A percentile compares a stretch with the other conserved stretches of the same genome.
Evolutionary conservation across 176 grass and related monocot genomes (phyloP).

Genomic region (Hsuehochloa calcarea): DNA sequence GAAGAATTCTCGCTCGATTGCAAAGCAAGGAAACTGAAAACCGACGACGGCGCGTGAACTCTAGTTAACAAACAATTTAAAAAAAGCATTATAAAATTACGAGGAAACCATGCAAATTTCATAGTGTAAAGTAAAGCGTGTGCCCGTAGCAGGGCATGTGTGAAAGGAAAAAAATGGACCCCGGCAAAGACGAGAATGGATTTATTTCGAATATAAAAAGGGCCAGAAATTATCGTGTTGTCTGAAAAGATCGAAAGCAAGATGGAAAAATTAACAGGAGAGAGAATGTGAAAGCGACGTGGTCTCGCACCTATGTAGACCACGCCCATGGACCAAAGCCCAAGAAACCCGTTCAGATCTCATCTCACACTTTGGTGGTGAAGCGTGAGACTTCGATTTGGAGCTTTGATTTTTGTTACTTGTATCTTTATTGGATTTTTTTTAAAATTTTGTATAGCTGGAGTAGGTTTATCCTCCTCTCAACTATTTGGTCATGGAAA

Average conservation of each 20-base stretch:
- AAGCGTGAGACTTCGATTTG: neutral
- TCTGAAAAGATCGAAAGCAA: constrained; percentile 50
- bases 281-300: constrained; percentile 50
- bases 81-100: neutral
- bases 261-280: constrained; percentile 33
- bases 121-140: constrained; percentile 21
- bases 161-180: constrained; percentile 39
- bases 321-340: constrained; percentile 42
- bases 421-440: neutral
- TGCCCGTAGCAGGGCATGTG: constrained; percentile 40
- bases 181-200: constrained; percentile 41
- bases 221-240: constrained; percentile 33
- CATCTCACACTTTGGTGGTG: neutral
- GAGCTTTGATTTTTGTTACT: neutral
- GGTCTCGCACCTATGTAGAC: neutral
- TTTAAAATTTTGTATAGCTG: neutral
- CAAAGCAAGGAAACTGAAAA: neutral
- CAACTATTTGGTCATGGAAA: neutral
- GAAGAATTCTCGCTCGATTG: neutral
- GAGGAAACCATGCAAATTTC: constrained; percentile 6
- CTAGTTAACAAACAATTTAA: constrained; percentile 33
- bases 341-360: constrained; percentile 3
- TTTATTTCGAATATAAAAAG: constrained; percentile 43
- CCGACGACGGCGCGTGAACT: neutral
- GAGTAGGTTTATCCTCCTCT: neutral